Conservation (phyloP, 176 grass and related monocot species). For the Hordeum marinum region DNA sequence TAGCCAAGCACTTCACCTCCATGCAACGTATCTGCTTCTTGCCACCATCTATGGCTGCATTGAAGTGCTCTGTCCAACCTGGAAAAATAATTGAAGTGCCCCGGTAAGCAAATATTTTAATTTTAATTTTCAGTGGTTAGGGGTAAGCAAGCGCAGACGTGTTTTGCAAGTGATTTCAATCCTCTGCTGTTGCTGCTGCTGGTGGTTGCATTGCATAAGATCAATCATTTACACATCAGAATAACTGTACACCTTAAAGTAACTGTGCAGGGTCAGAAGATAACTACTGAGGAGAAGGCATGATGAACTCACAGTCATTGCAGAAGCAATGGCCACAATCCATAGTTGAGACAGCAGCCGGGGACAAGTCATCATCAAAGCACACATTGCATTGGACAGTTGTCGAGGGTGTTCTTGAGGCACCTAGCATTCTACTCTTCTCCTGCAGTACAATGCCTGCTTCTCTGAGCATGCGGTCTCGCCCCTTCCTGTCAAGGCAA, state of each 20-base stretch:
- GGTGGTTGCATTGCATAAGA: background rate
- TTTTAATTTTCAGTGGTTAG: too few relatives aligned
- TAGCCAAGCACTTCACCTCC: slow-evolving; percentile 35
- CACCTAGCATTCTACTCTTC: background rate
- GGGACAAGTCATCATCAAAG: slow-evolving; percentile 39
- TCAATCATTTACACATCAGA: background rate
- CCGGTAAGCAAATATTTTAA: background rate
- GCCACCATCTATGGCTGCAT: slow-evolving; percentile 17
- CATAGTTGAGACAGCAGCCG: slow-evolving; percentile 33
- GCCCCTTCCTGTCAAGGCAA: slow-evolving; percentile 35
- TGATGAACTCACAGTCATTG: slow-evolving; percentile 49
- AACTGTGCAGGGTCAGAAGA: slow-evolving; percentile 8
- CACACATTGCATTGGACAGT: slow-evolving; percentile 40
- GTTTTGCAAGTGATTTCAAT: background rate
- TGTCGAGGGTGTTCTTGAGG: background rate
- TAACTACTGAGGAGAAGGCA: background rate
- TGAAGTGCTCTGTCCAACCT: slow-evolving; percentile 62
- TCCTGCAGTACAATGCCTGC: slow-evolving; percentile 27
- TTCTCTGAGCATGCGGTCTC: slow-evolving; percentile 40
- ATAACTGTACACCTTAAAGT: background rate
- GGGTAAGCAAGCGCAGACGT: background rate
- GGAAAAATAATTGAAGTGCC: background rate
- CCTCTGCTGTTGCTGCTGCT: background rate
- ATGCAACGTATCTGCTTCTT: slow-evolving; percentile 54
- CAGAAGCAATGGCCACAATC: slow-evolving; percentile 62